These are phyloP conservation scores for Pythium vanterpoolii DNA, from an alignment of 352 stramenopile genomes.

Conservation along the genomic window DNA sequence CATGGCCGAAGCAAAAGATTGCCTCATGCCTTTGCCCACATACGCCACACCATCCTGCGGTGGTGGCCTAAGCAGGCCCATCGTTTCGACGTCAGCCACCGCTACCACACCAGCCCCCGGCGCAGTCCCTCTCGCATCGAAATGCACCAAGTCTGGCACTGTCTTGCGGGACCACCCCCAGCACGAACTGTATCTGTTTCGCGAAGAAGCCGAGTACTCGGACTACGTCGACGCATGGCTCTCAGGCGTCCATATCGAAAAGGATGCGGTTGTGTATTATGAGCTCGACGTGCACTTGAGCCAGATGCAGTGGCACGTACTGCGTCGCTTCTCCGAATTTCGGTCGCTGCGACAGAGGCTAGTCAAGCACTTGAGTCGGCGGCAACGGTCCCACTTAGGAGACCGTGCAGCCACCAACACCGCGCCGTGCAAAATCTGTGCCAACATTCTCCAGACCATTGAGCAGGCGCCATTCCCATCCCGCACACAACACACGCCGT, in stretches of 20 bases:
- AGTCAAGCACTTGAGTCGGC: constrained; percentile 51
- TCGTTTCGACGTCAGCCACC: neutral
- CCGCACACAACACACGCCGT: constrained; percentile 20
- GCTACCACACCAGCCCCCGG: neutral
- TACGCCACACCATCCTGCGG: neutral
- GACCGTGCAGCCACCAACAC: neutral
- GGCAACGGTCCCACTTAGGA: constrained; percentile 25
- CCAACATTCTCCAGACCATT: constrained; percentile 59
- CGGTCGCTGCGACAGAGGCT: constrained; percentile 50
- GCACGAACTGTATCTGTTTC: constrained; percentile 50
- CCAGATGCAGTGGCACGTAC: constrained; percentile 54
- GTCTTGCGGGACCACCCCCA: constrained; percentile 33
- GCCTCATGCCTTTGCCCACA: neutral
- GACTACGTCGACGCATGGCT: constrained; percentile 58
- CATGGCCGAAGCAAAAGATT: neutral
- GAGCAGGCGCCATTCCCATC: constrained; percentile 49
- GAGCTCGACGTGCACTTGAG: constrained; percentile 64
- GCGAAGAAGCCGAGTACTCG: constrained; percentile 77
- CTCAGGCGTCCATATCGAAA: constrained; percentile 43
- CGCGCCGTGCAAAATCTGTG: constrained; percentile 66
- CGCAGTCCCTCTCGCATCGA: neutral
- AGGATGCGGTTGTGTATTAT: constrained; percentile 64
- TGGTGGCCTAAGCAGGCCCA: neutral
- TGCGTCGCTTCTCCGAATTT: constrained; percentile 76
- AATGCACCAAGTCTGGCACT: constrained; percentile 23